Evolutionary conservation across 805 yeast species (phyloP).

Genomic region (Brettanomyces sp.): DNA sequence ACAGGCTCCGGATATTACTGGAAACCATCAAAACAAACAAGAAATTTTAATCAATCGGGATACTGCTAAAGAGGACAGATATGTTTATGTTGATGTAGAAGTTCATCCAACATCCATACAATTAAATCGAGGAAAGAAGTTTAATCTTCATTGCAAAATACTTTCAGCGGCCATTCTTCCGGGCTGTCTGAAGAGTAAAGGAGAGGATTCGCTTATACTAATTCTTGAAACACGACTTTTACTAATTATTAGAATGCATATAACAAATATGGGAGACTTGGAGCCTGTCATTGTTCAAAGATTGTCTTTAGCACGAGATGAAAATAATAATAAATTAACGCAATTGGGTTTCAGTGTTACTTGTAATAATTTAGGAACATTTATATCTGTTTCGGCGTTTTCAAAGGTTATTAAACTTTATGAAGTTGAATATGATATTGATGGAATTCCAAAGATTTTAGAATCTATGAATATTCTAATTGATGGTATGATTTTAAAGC

Average conservation of each 20-base stretch:
- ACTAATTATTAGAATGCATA: conserved; percentile 13
- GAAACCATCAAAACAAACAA: neutral
- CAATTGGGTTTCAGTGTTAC: conserved; percentile 12
- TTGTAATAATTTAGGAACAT: conserved; percentile 9
- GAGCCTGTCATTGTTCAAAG: conserved; percentile 15
- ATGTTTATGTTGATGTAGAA: conserved; percentile 11
- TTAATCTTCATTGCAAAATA: conserved; percentile 14
- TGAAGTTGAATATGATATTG: conserved; percentile 10
- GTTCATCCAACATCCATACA: conserved; percentile 17
- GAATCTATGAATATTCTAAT: conserved; percentile 15
- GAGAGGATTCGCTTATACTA: conserved; percentile 20
- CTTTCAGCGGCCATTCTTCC: conserved; percentile 17
- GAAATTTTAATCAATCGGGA: conserved; percentile 1
- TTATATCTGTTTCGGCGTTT: conserved; percentile 19
- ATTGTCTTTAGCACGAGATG: neutral
- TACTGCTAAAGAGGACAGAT: neutral
- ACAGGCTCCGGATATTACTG: neutral
- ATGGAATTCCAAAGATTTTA: conserved; percentile 11
- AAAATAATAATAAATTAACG: conserved; percentile 6
- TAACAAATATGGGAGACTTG: conserved; percentile 6
- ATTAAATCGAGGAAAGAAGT: conserved; percentile 11
- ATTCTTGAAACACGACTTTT: conserved; percentile 15
- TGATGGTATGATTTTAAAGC: conserved; percentile 16
- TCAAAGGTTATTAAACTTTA: conserved; percentile 12
- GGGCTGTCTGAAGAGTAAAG: conserved; percentile 10